Base-by-base conservation (phyloP, 371 early-diverging fungal genomes). In the Polyrhizophydium stewartii region DNA sequence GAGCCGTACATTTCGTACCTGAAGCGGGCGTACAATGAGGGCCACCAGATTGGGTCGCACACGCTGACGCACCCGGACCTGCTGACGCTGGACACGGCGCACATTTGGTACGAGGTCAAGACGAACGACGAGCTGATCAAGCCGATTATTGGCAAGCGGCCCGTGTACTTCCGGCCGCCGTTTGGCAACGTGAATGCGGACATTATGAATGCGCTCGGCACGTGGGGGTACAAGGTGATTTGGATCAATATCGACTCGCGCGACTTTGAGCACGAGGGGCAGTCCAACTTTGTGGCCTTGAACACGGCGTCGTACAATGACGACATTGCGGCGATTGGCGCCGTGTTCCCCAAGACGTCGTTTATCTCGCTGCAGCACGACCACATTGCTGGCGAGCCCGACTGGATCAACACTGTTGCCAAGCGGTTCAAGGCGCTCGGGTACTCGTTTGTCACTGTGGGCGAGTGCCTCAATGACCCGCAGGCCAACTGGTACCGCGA, bases 161-260 rank as follows among this genome's bases (percentile, higher is more conserved):
- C 82, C 16, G 66, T 62, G 17, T 82, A 77, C 70, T 73, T 79
- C 76, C 67, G 85, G 19, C 78, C 81, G 58, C 74, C 74, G 24
- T 86, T 78, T 62, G 87, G 87, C 60, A 82, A 84, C 61, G 75
- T 82, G 66, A 85, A 86, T 74, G 49, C 30, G 46, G 3, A 3
- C 13, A 17, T n/a, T 13, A 37, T 19, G 28, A 3, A 25, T 25
- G 46, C 49, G 3, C 22, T 47, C 25, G 49, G 25, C 22, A 7
- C 49, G 22, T 47, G 49, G 49, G 49, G 49, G 16, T 47, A 47
- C 49, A 3, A 16, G 7, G 49, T 47, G 7, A 28, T 47, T 10
- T 25, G 25, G 25, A 3, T 22, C 25, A 47, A 47, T 16, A 10
- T 47, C 49, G 49, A 47, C 49, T 47, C 49, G 7, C 3, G 16